Percentiles rank a stretch among this genome's conserved stretches.
These are phyloP conservation scores for Nothophaeocryptopus gaeumannii DNA, from an alignment of 2,329 filamentous ascomycete species.

Conservation along the genomic window DNA sequence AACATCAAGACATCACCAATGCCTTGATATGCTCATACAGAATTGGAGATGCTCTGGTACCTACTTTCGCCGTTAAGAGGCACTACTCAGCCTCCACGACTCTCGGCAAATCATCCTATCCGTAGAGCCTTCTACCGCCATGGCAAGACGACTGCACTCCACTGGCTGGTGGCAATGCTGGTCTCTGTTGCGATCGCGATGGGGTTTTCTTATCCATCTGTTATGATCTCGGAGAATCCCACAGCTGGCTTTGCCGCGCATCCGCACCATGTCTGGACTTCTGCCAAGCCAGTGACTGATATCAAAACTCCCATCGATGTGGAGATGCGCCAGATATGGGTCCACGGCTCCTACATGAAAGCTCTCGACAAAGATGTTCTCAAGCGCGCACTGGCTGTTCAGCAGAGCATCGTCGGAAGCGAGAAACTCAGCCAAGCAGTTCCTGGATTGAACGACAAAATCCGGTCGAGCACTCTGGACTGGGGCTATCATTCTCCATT, in stretches of 20 bases:
- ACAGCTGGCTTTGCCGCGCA: conserved; percentile 68
- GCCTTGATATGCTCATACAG: not conserved
- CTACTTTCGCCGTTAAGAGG: conserved; percentile 73
- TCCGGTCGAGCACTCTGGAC: conserved; percentile 42
- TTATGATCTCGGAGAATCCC: conserved; percentile 70
- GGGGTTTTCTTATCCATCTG: conserved; percentile 69
- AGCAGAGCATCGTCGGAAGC: conserved; percentile 64
- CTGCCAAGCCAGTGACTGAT: conserved; percentile 34
- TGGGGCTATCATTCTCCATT: conserved; percentile 83
- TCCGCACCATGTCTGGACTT: conserved; percentile 77
- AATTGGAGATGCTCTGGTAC: conserved; percentile 38
- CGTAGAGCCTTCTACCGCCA: conserved; percentile 65
- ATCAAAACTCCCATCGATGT: conserved; percentile 60
- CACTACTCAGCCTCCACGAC: conserved; percentile 69
- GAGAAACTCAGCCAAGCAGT: conserved; percentile 23
- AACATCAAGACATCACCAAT: not conserved
- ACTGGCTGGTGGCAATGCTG: conserved; percentile 72
- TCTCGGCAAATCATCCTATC: conserved; percentile 63
- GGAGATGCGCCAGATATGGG: conserved; percentile 79
- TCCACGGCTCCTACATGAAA: conserved; percentile 77
- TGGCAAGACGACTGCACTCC: conserved; percentile 66
- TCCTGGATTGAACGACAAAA: conserved; percentile 25
- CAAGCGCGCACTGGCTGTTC: conserved; percentile 64
- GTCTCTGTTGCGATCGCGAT: conserved; percentile 70
- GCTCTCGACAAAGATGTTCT: conserved; percentile 66